Percentiles rank a stretch among this genome's conserved stretches.
Evolutionary conservation across 208 protist genomes (phyloP).

Genomic region (Trichomonas vaginalis): DNA sequence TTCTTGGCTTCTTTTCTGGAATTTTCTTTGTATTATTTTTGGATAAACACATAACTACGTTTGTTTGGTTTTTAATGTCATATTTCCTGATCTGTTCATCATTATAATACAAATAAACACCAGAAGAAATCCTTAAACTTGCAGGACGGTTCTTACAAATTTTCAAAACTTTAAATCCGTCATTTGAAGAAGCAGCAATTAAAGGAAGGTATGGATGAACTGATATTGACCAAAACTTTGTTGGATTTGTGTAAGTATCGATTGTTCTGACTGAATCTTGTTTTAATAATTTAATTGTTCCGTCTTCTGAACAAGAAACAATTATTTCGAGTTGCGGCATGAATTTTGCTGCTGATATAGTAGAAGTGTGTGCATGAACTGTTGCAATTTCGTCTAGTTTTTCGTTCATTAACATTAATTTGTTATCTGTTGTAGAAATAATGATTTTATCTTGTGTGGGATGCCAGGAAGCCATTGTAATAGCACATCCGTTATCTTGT

Average conservation of each 20-base stretch:
- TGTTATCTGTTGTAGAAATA: constrained; percentile 81
- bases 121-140: constrained; percentile 22
- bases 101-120: neutral
- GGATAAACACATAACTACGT: neutral
- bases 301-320: constrained; percentile 75
- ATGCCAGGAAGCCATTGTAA: constrained; percentile 96
- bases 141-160: constrained; percentile 79
- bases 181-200: constrained; percentile 81
- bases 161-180: constrained; percentile 91
- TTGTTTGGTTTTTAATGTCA: neutral
- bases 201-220: constrained; percentile 69
- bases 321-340: constrained; percentile 69
- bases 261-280: constrained; percentile 1
- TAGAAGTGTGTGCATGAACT: constrained; percentile 67
- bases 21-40: neutral
- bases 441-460: constrained; percentile 72
- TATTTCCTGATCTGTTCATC: neutral
- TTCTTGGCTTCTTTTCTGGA: neutral
- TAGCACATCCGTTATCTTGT: constrained; percentile 87
- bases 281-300: constrained; percentile 33
- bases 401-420: constrained; percentile 78
- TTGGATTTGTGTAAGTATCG: constrained; percentile 41
- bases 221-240: constrained; percentile 91
- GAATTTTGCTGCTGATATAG: constrained; percentile 77
- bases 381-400: constrained; percentile 59